These are phyloP conservation scores for Xylaria palmicola DNA, from an alignment of 495 filamentous ascomycete genomes.

Conservation along the genomic window DNA sequence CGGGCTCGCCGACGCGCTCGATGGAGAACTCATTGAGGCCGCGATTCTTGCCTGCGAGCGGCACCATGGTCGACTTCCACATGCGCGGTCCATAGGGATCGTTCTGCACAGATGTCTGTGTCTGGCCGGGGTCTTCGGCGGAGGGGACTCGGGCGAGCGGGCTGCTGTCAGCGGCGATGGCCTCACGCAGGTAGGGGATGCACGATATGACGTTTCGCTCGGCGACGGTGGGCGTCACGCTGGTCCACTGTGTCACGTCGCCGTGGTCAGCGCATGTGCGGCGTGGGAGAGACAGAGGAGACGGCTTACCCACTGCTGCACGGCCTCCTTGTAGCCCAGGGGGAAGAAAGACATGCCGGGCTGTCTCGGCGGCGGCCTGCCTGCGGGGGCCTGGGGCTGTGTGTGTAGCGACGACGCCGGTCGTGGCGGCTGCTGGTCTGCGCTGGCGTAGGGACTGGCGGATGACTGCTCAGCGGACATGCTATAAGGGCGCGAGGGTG, in stretches of 20 bases:
- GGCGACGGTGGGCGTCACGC: slow-evolving; percentile 74
- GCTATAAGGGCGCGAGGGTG: slow-evolving; percentile 11
- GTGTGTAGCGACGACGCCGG: slow-evolving; percentile 12
- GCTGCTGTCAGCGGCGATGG: slow-evolving; percentile 48
- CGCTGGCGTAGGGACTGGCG: slow-evolving; percentile 14
- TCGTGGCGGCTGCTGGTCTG: slow-evolving; percentile 16
- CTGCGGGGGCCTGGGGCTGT: slow-evolving; percentile 17
- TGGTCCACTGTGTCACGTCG: slow-evolving; percentile 65
- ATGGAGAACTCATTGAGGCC: slow-evolving; percentile 91
- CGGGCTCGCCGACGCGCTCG: slow-evolving; percentile 74
- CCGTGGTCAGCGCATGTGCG: slow-evolving; percentile 11
- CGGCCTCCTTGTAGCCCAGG: slow-evolving; percentile 85
- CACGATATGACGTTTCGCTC: slow-evolving; percentile 88
- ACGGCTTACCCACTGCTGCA: slow-evolving; percentile 81
- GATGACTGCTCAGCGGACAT: slow-evolving; percentile 16
- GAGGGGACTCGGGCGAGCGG: slow-evolving; percentile 24
- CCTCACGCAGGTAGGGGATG: slow-evolving; percentile 78
- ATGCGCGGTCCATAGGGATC: slow-evolving; percentile 85
- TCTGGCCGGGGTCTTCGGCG: slow-evolving; percentile 42
- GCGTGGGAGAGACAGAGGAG: background rate
- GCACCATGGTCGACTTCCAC: slow-evolving; percentile 83
- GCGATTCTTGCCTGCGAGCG: slow-evolving; percentile 79
- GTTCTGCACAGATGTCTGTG: slow-evolving; percentile 49
- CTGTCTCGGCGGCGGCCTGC: slow-evolving; percentile 12
- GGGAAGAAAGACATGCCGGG: slow-evolving; percentile 61